Evolutionary conservation across 1,284 basidiomycete species (phyloP).

Genomic region (Melanopsichium pennsylvanicum): DNA sequence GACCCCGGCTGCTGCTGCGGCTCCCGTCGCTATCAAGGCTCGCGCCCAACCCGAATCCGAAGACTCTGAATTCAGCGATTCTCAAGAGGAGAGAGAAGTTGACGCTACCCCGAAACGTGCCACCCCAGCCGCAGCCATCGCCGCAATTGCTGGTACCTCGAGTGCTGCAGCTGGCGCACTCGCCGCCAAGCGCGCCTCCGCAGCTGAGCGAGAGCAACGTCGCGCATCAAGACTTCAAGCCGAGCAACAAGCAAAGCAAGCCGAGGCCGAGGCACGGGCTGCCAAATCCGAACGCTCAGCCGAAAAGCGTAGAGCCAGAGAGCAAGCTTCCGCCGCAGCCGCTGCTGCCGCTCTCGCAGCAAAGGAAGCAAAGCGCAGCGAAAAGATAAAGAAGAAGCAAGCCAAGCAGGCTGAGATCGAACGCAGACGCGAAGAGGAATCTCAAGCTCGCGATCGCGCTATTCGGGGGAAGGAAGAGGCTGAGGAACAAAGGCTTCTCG

Average conservation of each 20-base stretch:
- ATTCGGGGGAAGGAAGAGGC: constrained; percentile 39
- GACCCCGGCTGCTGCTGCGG: constrained; percentile 9
- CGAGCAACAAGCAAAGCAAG: constrained; percentile 29
- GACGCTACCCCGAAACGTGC: constrained; percentile 9
- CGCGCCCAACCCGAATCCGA: constrained; percentile 5
- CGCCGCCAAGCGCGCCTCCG: constrained; percentile 18
- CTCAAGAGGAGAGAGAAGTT: constrained; percentile 12
- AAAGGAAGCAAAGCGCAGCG: constrained; percentile 41
- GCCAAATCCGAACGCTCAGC: constrained; percentile 24
- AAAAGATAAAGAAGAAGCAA: constrained; percentile 32
- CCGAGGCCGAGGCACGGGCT: constrained; percentile 23
- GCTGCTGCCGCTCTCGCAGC: constrained; percentile 40
- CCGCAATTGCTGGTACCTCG: constrained; percentile 9
- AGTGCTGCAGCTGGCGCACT: constrained; percentile 14
- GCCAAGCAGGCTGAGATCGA: constrained; percentile 32
- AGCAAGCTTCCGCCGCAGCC: constrained; percentile 42
- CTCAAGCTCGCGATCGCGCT: constrained; percentile 31
- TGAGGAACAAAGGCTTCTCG: constrained; percentile 36
- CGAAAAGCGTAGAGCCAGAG: constrained; percentile 35
- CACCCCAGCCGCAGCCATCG: constrained; percentile 27
- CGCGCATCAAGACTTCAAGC: constrained; percentile 22
- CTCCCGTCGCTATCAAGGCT: constrained; percentile 1
- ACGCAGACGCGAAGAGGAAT: constrained; percentile 35
- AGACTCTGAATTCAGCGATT: constrained; percentile 12
- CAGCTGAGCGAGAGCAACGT: constrained; percentile 24